Percentiles rank a stretch among this genome's conserved stretches.
Evolutionary conservation across 2,329 filamentous ascomycete genomes (phyloP).

Genomic region (Fusarium oligoseptatum): DNA sequence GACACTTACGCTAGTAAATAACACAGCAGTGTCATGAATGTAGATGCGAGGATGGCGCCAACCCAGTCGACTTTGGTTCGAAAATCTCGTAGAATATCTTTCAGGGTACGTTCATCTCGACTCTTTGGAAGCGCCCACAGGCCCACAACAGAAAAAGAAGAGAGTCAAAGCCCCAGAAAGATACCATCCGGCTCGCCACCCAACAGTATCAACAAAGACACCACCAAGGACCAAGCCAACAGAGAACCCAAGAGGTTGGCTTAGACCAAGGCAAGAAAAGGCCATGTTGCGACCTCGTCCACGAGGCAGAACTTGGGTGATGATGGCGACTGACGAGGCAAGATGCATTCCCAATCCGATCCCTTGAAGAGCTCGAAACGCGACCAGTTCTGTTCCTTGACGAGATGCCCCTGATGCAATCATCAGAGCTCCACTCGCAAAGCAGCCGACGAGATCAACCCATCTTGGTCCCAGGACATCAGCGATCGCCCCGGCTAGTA

Average conservation of each 20-base stretch:
- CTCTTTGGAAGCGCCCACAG: constrained; percentile 36
- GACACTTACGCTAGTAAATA: constrained; percentile 57
- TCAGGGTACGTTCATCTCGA: constrained; percentile 37
- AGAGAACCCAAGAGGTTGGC: constrained; percentile 47
- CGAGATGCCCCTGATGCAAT: constrained; percentile 47
- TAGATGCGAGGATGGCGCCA: constrained; percentile 60
- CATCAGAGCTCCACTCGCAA: constrained; percentile 45
- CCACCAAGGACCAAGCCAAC: background rate
- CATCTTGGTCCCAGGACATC: constrained; percentile 50
- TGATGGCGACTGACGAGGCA: constrained; percentile 50
- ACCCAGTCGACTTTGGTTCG: constrained; percentile 65
- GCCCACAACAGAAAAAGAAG: background rate
- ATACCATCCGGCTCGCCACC: background rate
- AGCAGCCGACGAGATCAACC: constrained; percentile 49
- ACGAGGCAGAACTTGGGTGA: constrained; percentile 46
- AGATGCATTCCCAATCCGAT: constrained; percentile 51
- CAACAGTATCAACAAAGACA: background rate
- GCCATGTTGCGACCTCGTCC: constrained; percentile 54
- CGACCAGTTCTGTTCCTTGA: constrained; percentile 50
- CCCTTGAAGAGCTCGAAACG: constrained; percentile 53
- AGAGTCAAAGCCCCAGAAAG: background rate
- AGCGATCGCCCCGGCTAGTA: constrained; percentile 52
- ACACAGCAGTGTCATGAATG: constrained; percentile 55
- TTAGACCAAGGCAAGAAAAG: constrained; percentile 58
- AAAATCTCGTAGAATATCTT: constrained; percentile 37